These are phyloP conservation scores for Lentinula sp. DNA, from an alignment of 768 basidiomycete genomes.

Conservation along the genomic window DNA sequence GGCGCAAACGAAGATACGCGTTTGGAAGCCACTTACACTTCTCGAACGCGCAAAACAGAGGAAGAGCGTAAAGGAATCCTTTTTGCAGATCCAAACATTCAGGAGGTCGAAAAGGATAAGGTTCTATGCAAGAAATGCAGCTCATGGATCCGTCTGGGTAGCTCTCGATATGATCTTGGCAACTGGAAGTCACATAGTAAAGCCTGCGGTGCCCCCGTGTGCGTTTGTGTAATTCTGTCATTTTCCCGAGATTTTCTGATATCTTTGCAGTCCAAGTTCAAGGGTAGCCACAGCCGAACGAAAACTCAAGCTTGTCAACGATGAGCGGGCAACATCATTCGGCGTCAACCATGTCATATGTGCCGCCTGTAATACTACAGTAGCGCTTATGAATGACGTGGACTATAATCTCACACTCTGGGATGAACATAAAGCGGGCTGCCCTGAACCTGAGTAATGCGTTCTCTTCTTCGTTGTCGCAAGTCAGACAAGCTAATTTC, in stretches of 20 bases:
- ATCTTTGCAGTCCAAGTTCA: conserved; percentile 40
- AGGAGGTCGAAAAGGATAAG: conserved; percentile 42
- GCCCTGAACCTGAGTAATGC: conserved; percentile 23
- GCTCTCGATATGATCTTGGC: conserved; percentile 30
- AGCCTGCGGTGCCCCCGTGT: conserved; percentile 41
- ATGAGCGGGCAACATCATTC: conserved; percentile 51
- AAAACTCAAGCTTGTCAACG: conserved; percentile 57
- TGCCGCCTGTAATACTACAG: conserved; percentile 36
- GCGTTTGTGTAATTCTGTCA: conserved; percentile 15
- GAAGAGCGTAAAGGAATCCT: conserved; percentile 46
- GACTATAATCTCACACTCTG: conserved; percentile 59
- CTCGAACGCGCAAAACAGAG: conserved; percentile 20
- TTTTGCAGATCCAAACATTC: conserved; percentile 46
- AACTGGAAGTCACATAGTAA: conserved; percentile 54
- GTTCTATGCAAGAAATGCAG: conserved; percentile 58
- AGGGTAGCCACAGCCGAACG: conserved; percentile 59
- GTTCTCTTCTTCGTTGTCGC: not conserved
- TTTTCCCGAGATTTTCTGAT: not conserved
- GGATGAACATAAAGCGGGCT: conserved; percentile 55
- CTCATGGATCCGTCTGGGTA: conserved; percentile 51
- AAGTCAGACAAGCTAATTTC: not conserved
- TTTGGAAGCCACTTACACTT: conserved; percentile 6
- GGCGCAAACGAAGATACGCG: not conserved
- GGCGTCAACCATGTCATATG: conserved; percentile 43
- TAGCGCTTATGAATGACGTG: conserved; percentile 40